phyloP scores from a whole-genome alignment of 352 stramenopile genomes.

The Blastocystis sp. region DNA sequence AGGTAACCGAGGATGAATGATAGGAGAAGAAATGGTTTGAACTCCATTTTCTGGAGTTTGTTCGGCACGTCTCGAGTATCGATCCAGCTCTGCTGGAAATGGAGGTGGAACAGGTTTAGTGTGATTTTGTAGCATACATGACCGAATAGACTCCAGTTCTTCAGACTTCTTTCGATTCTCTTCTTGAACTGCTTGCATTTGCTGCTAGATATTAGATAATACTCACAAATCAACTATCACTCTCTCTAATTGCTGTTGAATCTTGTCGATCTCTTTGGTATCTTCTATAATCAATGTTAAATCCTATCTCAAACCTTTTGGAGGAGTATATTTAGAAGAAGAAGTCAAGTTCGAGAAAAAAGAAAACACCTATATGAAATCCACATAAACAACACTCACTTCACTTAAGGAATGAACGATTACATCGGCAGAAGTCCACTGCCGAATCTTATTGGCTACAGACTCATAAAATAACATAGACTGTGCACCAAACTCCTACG shows the following conservation, averaged over 20 bases:
- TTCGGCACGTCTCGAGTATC: background rate
- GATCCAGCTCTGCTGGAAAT: conserved; percentile 7
- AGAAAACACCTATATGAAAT: background rate
- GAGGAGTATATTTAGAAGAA: background rate
- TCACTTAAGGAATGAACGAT: background rate
- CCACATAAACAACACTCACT: background rate
- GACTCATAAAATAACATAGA: conserved; percentile 44
- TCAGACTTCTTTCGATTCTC: background rate
- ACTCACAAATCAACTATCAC: background rate
- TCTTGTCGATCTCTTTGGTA: background rate
- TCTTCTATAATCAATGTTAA: background rate
- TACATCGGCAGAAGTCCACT: background rate
- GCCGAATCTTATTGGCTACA: background rate
- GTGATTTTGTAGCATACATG: background rate
- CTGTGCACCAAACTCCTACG: conserved; percentile 39
- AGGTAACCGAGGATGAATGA: background rate
- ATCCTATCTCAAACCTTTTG: background rate
- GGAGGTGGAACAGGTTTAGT: conserved; percentile 5
- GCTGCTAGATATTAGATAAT: background rate
- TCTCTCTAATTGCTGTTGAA: conserved; percentile 32
- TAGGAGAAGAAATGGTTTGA: conserved; percentile 30
- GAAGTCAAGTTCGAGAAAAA: background rate
- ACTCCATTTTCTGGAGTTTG: background rate
- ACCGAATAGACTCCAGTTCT: background rate
- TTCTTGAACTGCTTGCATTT: conserved; percentile 40